Base-by-base conservation (phyloP, 805 yeast genomes). In the Huiozyma sinensis region DNA sequence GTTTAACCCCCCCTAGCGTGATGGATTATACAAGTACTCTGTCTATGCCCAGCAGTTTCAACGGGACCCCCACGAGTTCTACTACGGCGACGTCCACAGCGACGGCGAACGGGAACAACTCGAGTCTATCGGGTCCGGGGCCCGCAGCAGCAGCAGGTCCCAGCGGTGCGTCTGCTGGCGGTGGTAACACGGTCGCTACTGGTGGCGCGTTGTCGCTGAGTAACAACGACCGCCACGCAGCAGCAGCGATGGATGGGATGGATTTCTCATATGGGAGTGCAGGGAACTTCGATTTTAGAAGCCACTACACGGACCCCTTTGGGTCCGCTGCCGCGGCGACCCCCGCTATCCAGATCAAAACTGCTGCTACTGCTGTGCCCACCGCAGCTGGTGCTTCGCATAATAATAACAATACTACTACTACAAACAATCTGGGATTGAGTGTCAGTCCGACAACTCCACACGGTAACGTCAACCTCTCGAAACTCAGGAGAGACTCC, bases 401-500 rank as follows among this genome's bases (percentile, higher is more conserved):
- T 24, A 44, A 13, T 28, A 38, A 28, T 36, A 37, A 28, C 13
- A 36, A 33, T 37, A 17, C 12, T 17, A 33, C 35, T 6, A 32
- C 11, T 33, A 32, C 33, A n/a, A 28, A 38, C 34, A 38, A 39
- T 29, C 34, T 10, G 8, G 41, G 24, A 17, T 37, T 37, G 28
- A 31, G 34, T 10, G 34, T 32, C n/a, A 32, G 34, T n/a, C 34
- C 34, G 34, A 32, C n/a, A 11, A 9, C 9, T 12, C 11, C 10
- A 9, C 9, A 34, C 12, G 12, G 8, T 13, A 39, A 39, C n/a
- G 35, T 39, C 31, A 29, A 39, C 33, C n/a, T 31, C 10, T 33
- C n/a, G 17, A 43, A 48, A 27, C 31, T 47, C 29, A 43, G 52
- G 36, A 72, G 97, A 50, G 97, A 90, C 56, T 79, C 89, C 46